Percentiles rank a stretch among this genome's conserved stretches.
Conservation (phyloP, 805 yeast genomes). For the Candida maltosa region DNA sequence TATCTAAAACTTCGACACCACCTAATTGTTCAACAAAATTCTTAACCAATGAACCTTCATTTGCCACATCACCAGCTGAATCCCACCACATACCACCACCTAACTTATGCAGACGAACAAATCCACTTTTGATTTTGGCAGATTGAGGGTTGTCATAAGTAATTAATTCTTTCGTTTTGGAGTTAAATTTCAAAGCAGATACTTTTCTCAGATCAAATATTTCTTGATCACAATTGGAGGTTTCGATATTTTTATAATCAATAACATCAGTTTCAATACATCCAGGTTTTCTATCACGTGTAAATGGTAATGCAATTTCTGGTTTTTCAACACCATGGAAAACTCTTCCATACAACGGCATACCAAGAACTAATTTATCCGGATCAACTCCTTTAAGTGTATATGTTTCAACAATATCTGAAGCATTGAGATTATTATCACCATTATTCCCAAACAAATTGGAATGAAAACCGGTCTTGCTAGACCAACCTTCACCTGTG, state of each 20-base stretch:
- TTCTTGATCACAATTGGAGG: constrained; percentile 38
- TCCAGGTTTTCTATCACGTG: constrained; percentile 16
- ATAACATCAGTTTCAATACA: constrained; percentile 46
- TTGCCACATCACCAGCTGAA: constrained; percentile 52
- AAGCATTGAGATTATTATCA: constrained; percentile 43
- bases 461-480: constrained; percentile 61
- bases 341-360: constrained; percentile 77
- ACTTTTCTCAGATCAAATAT: constrained; percentile 46
- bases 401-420: constrained; percentile 46
- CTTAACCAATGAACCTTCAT: constrained; percentile 37
- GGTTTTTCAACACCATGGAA: constrained; percentile 26
- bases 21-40: constrained; percentile 43
- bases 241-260: constrained; percentile 48
- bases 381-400: constrained; percentile 39
- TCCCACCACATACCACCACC: constrained; percentile 98
- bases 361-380: constrained; percentile 66
- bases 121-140: constrained; percentile 56
- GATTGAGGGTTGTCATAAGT: constrained; percentile 65
- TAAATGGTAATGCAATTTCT: constrained; percentile 43
- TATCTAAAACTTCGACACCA: constrained; percentile 15
- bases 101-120: constrained; percentile 43
- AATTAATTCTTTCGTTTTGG: constrained; percentile 36
- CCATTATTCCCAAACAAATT: constrained; percentile 50
- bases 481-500: constrained; percentile 70
- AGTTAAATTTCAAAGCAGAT: constrained; percentile 35